phyloP scores from a whole-genome alignment of 805 yeast genomes.

The Babjeviella inositovora region DNA sequence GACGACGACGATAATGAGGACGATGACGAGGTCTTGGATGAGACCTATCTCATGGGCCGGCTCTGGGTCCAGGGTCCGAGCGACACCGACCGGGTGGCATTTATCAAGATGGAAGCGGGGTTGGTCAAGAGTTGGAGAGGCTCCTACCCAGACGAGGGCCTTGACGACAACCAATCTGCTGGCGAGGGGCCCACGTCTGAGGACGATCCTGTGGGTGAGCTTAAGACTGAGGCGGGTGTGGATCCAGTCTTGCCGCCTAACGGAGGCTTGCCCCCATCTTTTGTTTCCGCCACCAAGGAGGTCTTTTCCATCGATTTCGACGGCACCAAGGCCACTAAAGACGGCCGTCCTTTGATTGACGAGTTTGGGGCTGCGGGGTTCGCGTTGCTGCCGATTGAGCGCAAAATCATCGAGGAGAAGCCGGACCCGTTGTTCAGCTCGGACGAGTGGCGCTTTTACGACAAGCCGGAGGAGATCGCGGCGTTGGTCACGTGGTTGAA shows the following conservation, averaged over 20 bases:
- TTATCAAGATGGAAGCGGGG: constrained; percentile 6
- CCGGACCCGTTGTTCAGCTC: constrained; percentile 35
- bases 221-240: too few species aligned
- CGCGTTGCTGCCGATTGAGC: constrained; percentile 20
- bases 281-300: constrained; percentile 5
- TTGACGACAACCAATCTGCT: too few species aligned
- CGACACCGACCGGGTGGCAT: constrained; percentile 18
- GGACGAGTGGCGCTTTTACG: constrained; percentile 58
- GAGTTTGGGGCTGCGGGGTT: constrained; percentile 16
- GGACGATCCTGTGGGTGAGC: too few species aligned
- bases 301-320: constrained; percentile 8
- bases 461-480: constrained; percentile 39
- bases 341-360: constrained; percentile 12
- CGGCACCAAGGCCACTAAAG: constrained; percentile 6
- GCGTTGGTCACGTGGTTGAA: constrained; percentile 49
- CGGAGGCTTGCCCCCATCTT: too few species aligned
- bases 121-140: constrained; percentile 22
- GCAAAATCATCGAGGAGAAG: constrained; percentile 55
- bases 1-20: constrained; percentile 22
- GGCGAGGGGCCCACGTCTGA: too few species aligned
- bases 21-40: constrained; percentile 27
- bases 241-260: too few species aligned
- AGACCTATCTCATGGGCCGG: constrained; percentile 64
- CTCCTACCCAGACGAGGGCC: too few species aligned
- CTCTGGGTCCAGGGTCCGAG: constrained; percentile 88